Base-by-base conservation (phyloP, 208 protist species). In the Leptomonas pyrrhocoris region DNA sequence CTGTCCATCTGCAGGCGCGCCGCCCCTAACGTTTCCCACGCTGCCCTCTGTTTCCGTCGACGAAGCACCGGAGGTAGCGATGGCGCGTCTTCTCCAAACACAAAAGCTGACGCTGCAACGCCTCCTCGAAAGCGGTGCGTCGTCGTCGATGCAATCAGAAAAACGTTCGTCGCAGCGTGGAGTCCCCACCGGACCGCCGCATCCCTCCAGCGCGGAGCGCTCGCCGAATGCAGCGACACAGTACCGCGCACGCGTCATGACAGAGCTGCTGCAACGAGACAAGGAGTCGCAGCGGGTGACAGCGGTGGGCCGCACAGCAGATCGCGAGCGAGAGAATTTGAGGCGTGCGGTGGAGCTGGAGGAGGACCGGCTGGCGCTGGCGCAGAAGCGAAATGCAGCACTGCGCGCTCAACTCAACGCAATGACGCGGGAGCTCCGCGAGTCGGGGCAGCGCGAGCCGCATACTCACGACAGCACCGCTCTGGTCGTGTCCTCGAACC, bases 321-420 rank as follows among this genome's bases (percentile, higher is more conserved):
- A 80, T 0, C 68, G 25, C 60, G 58, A 73, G 40, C 56, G 61
- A 2, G 68, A 64, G 34, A 54, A 61, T 5, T 60, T 93, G 45
- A 71, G 70, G 42, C 84, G 85, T 3, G 50, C 77, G 15, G 83
- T 84, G 18, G 73, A 71, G 15, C 60, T 93, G 4, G 88, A 93
- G 68, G 59, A 66, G 42, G 78, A 84, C 40, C 83, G 82, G 61
- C 75, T 86, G 12, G 23, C 60, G n/a, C 42, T 90, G 21, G 83
- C 76, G 31, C 60, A 79, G 57, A 13, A 31, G n/a, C 79, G 77
- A 9, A 82, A 90, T 49, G 70, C 66, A 11, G 53, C 73, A 11
- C 78, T 93, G 49, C 73, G 66, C 15, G 49, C 64, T 15, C 74
- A 80, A 18, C 55, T 90, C 13, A 54, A 68, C 12, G 43, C 56